Evolutionary conservation across 345 rosid species (phyloP), one percentile per base, ranked within the genome.

Genomic region (Microcos paniculata): DNA sequence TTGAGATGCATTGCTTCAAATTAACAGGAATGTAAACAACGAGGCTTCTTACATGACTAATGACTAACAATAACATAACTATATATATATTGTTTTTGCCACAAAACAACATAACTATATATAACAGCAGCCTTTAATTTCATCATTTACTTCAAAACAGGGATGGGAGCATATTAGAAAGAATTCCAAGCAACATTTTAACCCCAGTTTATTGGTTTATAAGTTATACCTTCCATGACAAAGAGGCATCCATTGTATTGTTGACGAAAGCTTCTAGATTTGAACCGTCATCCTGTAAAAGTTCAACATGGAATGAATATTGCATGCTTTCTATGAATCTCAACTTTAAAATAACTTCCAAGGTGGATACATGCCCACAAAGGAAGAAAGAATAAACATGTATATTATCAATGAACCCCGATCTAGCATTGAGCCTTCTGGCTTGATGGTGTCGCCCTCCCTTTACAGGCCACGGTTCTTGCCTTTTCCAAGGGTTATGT

Each of bases 141-240:
- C 55, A 45, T 26, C 35, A 45, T 46, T 45, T 67, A 26, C 71
- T 24, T 45, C 71, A 6, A 46, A 45, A 28, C 18, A 68, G 28
- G 72, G 31, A 65, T 43, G 52, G 33, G 33, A 2, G 15, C 15
- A n/a, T 40, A 15, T 24, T 56, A 3, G 26, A 53, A 53, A 53
- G 58, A 8, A 46, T 67, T 46, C 71, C 56, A 16, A 67, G 46
- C 10, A 42, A n/a, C 48, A 62, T 38, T 11, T 43, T n/a, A n/a
- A n/a, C n/a, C 45, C 56, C 56, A 15, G 57, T 28, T 68, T 48
- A 18, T 28, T 28, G 42, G 57, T 68, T 48, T 10, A 48, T 48
- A 30, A 3, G 53, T 31, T 61, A 43, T 77, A 94, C 98, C 95
- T 89, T 87, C 97, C 98, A 92, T 42, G 76, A 76, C 24, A 90